Evolutionary conservation across 345 rosid genomes (phyloP), one percentile per base, ranked within the genome.

Genomic region (Corchorus olitorius): DNA sequence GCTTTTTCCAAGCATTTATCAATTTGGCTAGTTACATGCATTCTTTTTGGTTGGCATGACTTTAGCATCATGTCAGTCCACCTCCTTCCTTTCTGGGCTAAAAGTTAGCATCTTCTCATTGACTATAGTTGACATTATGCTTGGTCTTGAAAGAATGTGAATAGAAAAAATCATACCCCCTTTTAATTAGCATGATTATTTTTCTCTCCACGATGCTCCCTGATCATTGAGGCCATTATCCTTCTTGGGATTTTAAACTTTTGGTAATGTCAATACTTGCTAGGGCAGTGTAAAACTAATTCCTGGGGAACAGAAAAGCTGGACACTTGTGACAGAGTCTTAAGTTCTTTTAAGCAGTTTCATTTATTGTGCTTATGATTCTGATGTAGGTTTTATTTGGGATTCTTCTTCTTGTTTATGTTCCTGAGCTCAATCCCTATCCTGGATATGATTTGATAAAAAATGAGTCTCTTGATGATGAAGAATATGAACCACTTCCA

Each of bases 401-500:
- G 79, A 65, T 87, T 74, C 92, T 93, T 81, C 85, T 93, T 64
- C 85, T 91, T 73, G 76, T 86, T 73, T 83, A 96, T 82, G 76
- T 96, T 70, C 98, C 99, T 0, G 77, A 85, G 73, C 82, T 92
- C 84, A 88, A 87, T 82, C 90, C 93, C 70, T 87, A 78, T 53
- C 97, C 93, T 33, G 97, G 91, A 58, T 93, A 96, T 85, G 76
- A 76, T 6, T 75, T 81, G 69, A 61, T 89, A 43, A 77, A 83
- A 70, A 35, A 65, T 16, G 97, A 93, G 78, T 65, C 82, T 50
- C 74, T 82, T 53, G 87, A 91, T 17, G 74, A 86, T 75, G 82
- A 69, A 85, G 93, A 89, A 75, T 96, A 93, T 77, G 93, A 89
- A 79, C 91, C 86, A 82, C 97, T 93, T 79, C 85, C 84, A 5